Evolutionary conservation across 2,329 filamentous ascomycete genomes (phyloP), one percentile per base, ranked within the genome.

Genomic region (Cryoendolithus antarcticus): DNA sequence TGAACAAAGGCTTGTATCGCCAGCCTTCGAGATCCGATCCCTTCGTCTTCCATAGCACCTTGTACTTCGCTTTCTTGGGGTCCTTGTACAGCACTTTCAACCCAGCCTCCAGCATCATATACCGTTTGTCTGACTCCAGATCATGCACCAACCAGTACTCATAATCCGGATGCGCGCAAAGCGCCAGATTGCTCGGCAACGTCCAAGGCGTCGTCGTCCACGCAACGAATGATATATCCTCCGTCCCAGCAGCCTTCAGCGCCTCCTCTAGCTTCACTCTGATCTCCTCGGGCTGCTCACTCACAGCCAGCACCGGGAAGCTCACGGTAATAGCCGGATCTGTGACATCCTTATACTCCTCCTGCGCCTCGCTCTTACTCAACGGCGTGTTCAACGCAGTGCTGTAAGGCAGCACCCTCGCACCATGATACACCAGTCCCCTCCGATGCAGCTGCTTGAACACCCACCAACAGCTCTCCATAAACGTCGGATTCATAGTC

Each of bases 401-500:
- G 24, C 86, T 94, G 62, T 91, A 96, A 9, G 89, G 89, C 84
- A 96, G 91, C 46, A 96, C 86, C 56, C 80, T 78, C 62, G 91
- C 83, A 32, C 86, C 88, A 50, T 86, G 82, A 60, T 95, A 96
- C 40, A 95, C 86, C 45, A 82, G 71, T 41, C 78, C 83, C 64
- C 94, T 93, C 52, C 93, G 83, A 59, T 85, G 93, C 15, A 95
- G 71, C 58, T 89, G 77, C 67, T 91, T 93, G 70, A 94, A 94
- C 11, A 91, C 82, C 88, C 89, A 95, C 89, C 89, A 96, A 48
- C 84, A 77, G 0, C 82, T 82, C 66, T 95, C 89, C 89, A 95
- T 96, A 65, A 93, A 96, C 12, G 70, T 79, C n/a, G 80, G 72
- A 60, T 96, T 82, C 86, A 95, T 94, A 29, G 86, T 94, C 80